These are phyloP conservation scores for Panicum miliaceum DNA, from an alignment of 176 grass and related monocot genomes.

Conservation along the genomic window DNA sequence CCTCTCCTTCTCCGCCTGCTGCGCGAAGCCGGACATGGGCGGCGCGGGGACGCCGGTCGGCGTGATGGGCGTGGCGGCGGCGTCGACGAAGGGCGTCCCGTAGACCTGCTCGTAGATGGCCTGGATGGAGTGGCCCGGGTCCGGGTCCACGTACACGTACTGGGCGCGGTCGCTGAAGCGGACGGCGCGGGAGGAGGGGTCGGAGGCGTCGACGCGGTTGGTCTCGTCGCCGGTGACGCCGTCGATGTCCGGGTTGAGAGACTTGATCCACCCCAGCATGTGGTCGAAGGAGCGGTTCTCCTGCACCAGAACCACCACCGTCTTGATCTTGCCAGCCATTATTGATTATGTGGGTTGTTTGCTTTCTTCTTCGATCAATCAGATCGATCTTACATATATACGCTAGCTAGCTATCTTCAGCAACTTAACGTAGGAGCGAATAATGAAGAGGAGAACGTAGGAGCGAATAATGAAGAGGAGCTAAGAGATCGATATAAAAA, in stretches of 20 bases:
- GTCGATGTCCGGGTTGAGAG: conserved; percentile 64
- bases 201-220: conserved; percentile 50
- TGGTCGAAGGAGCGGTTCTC: conserved; percentile 95
- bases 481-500: too few species aligned
- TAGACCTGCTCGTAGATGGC: conserved; percentile 82
- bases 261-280: conserved; percentile 88
- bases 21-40: conserved; percentile 77
- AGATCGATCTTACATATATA: too few species aligned
- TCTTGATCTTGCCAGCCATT: conserved; percentile 67
- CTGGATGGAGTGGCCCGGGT: conserved; percentile 71
- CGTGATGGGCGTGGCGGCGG: conserved; percentile 40
- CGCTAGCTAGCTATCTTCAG: too few species aligned
- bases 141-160: conserved; percentile 69
- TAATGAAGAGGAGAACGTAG: too few species aligned
- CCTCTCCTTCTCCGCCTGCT: conserved; percentile 60
- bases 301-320: conserved; percentile 75
- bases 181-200: conserved; percentile 30
- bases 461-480: too few species aligned
- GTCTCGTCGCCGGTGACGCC: conserved; percentile 56
- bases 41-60: conserved; percentile 37
- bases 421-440: too few species aligned
- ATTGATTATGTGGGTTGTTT: background rate
- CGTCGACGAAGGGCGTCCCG: conserved; percentile 45
- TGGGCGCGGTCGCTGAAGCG: conserved; percentile 54
- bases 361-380: too few species aligned